Conservation (phyloP, 768 basidiomycete species). For the Amylocystis lapponica region DNA sequence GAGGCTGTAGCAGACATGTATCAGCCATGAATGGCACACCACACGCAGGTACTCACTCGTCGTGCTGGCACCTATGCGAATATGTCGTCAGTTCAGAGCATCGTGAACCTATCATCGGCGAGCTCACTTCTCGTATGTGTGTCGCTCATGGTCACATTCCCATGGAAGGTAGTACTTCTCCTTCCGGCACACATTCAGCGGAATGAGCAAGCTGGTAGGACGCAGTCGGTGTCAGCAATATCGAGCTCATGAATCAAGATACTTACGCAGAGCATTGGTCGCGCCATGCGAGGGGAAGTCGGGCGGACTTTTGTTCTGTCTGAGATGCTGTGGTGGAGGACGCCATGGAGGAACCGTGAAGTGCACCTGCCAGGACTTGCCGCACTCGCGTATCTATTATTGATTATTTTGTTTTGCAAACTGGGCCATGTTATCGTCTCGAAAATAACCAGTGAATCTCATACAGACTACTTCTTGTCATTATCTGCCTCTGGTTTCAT, state of each 20-base stretch:
- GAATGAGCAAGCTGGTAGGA: conserved; percentile 82
- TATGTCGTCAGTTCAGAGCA: too few relatives aligned
- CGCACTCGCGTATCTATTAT: too few relatives aligned
- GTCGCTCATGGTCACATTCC: conserved; percentile 88
- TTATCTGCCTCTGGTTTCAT: conserved; percentile 63
- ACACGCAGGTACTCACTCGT: conserved; percentile 53
- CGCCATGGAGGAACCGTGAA: conserved; percentile 40
- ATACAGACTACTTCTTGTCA: conserved; percentile 36
- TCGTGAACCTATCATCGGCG: too few relatives aligned
- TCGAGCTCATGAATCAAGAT: neutral
- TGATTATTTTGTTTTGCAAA: too few relatives aligned
- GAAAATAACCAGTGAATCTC: neutral
- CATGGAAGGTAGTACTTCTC: conserved; percentile 78
- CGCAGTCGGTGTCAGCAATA: neutral
- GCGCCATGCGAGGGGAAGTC: conserved; percentile 78
- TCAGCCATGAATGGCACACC: neutral
- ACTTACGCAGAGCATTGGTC: conserved; percentile 90
- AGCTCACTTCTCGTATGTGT: conserved; percentile 77
- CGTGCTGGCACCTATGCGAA: conserved; percentile 88
- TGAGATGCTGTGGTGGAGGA: conserved; percentile 79
- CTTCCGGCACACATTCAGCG: conserved; percentile 82
- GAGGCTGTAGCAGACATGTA: conserved; percentile 45
- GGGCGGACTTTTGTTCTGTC: conserved; percentile 67
- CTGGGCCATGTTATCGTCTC: neutral
- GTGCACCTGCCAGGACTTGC: neutral